phyloP scores from a whole-genome alignment of 23 red algal genomes.

The Chondrus crispus region DNA sequence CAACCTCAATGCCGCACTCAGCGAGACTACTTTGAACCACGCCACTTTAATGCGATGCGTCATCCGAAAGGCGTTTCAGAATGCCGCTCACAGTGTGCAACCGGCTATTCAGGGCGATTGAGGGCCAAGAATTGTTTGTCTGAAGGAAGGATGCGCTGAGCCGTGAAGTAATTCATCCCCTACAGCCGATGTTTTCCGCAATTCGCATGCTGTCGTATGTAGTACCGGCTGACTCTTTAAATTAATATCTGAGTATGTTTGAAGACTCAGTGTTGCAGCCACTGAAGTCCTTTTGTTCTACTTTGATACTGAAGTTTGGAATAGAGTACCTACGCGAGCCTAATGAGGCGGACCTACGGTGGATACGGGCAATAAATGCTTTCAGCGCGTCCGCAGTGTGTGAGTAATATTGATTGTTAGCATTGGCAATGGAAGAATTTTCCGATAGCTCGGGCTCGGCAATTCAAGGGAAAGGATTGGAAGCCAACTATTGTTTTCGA shows the following conservation, averaged over 20 bases:
- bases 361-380: not conserved
- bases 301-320: not conserved
- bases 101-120: too few relatives aligned
- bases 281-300: not conserved
- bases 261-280: not conserved
- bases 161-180: not conserved
- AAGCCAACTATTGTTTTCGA: not conserved
- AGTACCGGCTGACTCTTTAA: not conserved
- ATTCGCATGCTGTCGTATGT: not conserved
- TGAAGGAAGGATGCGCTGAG: too few relatives aligned
- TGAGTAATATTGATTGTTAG: not conserved
- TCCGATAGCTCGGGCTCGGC: not conserved
- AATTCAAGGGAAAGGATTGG: not conserved
- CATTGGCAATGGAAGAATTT: conserved; percentile 7
- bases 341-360: not conserved
- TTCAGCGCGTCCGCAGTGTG: not conserved
- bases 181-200: not conserved
- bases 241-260: not conserved
- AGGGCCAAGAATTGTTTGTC: too few relatives aligned
- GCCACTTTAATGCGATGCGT: too few relatives aligned
- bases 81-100: too few relatives aligned
- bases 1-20: too few relatives aligned
- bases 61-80: too few relatives aligned
- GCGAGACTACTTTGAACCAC: too few relatives aligned
- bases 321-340: not conserved